A percentile compares a stretch with the other conserved stretches of the same genome.
phyloP scores from a whole-genome alignment of 148 eudicot genomes.

The Rhododendron vialii region DNA sequence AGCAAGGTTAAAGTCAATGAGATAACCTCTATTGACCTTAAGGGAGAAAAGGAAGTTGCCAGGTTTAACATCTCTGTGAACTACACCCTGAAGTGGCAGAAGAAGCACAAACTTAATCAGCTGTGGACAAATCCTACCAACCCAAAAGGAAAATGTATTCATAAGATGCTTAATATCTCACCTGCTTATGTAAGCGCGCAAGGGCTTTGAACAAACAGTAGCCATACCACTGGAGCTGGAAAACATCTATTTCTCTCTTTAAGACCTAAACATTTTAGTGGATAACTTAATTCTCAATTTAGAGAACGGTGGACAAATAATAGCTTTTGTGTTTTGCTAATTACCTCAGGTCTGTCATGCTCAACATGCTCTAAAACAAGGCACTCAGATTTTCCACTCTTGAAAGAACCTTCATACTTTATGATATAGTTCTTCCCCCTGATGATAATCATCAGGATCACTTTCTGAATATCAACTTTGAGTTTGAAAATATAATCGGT shows the following conservation, averaged over 20 bases:
- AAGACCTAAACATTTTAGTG: slow-evolving; percentile 38
- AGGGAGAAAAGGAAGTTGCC: slow-evolving; percentile 86
- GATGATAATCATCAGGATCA: slow-evolving; percentile 19
- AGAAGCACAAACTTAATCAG: not conserved
- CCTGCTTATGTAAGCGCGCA: slow-evolving; percentile 83
- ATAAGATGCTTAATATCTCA: slow-evolving; percentile 11
- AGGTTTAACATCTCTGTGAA: slow-evolving; percentile 94
- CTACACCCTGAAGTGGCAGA: slow-evolving; percentile 53
- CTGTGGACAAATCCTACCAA: slow-evolving; percentile 3
- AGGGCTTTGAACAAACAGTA: slow-evolving; percentile 90
- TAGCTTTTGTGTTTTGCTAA: not conserved
- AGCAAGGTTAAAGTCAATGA: slow-evolving; percentile 94
- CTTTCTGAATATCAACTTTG: slow-evolving; percentile 6
- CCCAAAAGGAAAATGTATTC: not conserved
- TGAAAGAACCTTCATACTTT: slow-evolving; percentile 45
- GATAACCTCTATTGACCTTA: slow-evolving; percentile 55
- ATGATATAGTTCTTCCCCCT: slow-evolving; percentile 82
- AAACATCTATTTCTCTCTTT: slow-evolving; percentile 58
- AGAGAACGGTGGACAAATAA: not conserved
- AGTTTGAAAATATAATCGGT: not conserved
- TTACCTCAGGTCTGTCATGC: slow-evolving; percentile 90
- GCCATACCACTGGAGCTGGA: slow-evolving; percentile 81
- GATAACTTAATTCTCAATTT: not conserved
- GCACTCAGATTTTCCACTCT: slow-evolving; percentile 60
- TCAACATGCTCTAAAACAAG: slow-evolving; percentile 82